Conservation (phyloP, 495 filamentous ascomycete species). For the Xylaria grammica region DNA sequence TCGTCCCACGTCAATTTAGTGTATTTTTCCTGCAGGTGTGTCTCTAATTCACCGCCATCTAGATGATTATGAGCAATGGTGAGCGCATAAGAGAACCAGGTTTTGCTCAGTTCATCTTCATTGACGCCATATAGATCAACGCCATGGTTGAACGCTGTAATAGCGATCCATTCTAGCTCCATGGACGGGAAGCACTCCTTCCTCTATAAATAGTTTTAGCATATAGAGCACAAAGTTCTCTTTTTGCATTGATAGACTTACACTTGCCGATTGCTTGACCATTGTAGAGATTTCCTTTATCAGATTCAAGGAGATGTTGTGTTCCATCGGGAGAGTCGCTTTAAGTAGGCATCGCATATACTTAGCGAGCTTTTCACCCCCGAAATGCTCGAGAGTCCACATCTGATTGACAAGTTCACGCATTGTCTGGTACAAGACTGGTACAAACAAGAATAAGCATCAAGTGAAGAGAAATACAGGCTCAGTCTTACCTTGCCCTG, state of each 20-base stretch:
- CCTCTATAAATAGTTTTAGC: slow-evolving; percentile 38
- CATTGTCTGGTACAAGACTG: slow-evolving; percentile 55
- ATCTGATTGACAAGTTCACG: slow-evolving; percentile 68
- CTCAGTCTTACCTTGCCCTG: slow-evolving; percentile 48
- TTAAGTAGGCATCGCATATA: slow-evolving; percentile 78
- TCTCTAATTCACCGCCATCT: slow-evolving; percentile 58
- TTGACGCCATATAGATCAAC: slow-evolving; percentile 69
- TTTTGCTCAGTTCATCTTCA: slow-evolving; percentile 60
- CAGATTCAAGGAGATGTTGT: slow-evolving; percentile 55
- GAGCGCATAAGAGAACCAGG: slow-evolving; percentile 72
- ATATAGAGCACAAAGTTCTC: not conserved
- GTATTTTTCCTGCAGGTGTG: slow-evolving; percentile 59
- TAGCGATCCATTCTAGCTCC: slow-evolving; percentile 81
- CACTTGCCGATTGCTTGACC: slow-evolving; percentile 49
- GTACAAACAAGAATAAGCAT: slow-evolving; percentile 21
- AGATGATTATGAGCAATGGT: slow-evolving; percentile 61
- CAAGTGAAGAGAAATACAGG: not conserved
- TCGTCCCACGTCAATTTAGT: slow-evolving; percentile 54
- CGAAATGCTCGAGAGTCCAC: slow-evolving; percentile 57
- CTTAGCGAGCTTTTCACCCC: slow-evolving; percentile 63
- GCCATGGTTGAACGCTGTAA: slow-evolving; percentile 74
- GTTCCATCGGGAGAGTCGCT: slow-evolving; percentile 57
- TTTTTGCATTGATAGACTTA: slow-evolving; percentile 28
- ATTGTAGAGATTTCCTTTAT: slow-evolving; percentile 61
- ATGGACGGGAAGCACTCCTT: slow-evolving; percentile 63